phyloP scores from a whole-genome alignment of 768 basidiomycete genomes.

The Naganishia vishniacii region DNA sequence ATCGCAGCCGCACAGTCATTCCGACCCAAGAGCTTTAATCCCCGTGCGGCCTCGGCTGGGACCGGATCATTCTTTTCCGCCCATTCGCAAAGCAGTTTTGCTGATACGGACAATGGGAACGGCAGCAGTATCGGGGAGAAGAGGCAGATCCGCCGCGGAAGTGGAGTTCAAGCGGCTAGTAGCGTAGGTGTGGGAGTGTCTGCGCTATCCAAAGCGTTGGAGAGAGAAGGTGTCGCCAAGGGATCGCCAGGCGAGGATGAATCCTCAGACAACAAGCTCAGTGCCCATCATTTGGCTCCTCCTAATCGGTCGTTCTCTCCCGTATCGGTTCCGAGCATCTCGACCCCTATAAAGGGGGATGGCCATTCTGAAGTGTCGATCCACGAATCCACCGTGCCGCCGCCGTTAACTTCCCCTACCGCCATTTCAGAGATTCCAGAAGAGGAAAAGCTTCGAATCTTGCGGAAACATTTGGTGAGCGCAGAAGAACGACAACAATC shows the following conservation, averaged over 20 bases:
- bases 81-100: neutral
- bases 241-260: neutral
- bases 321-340: neutral
- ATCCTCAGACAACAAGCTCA: neutral
- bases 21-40: conserved; percentile 17
- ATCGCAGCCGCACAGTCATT: neutral
- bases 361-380: neutral
- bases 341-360: neutral
- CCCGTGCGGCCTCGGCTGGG: conserved; percentile 25
- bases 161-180: neutral
- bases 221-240: conserved; percentile 5
- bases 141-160: neutral
- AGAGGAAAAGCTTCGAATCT: conserved; percentile 75
- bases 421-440: conserved; percentile 55
- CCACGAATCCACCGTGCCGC: neutral
- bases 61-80: conserved; percentile 1
- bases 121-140: conserved; percentile 11
- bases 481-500: conserved; percentile 58
- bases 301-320: neutral
- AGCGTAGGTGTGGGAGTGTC: neutral
- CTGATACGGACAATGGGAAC: neutral
- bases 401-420: conserved; percentile 23
- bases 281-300: too few species aligned
- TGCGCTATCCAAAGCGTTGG: conserved; percentile 5
- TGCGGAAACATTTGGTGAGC: conserved; percentile 73